Percentiles rank a stretch among this genome's conserved stretches.
These are phyloP conservation scores for Acer yangbiense DNA, from an alignment of 345 rosid genomes.

Conservation along the genomic window DNA sequence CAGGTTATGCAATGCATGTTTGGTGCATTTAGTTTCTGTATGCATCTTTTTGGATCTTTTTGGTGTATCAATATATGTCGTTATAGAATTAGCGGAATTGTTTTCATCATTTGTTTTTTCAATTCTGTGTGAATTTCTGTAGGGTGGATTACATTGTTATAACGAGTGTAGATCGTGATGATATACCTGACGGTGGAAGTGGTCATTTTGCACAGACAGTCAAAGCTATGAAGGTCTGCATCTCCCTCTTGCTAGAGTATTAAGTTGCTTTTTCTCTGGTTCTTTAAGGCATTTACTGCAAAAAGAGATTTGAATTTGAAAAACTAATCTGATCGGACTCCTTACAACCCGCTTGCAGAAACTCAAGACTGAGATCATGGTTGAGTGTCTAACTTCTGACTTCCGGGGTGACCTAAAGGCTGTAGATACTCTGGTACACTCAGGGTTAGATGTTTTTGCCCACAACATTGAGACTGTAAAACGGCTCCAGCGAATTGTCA, in stretches of 20 bases:
- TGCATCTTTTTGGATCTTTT: neutral
- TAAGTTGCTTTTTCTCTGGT: slow-evolving; percentile 4
- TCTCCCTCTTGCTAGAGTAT: neutral
- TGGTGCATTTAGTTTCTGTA: neutral
- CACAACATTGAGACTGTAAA: slow-evolving; percentile 95
- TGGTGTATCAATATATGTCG: neutral
- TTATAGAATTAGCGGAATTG: neutral
- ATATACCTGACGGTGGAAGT: slow-evolving; percentile 97
- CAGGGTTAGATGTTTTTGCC: slow-evolving; percentile 95
- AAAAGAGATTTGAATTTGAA: slow-evolving; percentile 2
- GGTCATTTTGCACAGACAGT: slow-evolving; percentile 97
- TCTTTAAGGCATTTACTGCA: neutral
- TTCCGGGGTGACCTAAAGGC: slow-evolving; percentile 90
- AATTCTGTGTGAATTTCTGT: slow-evolving; percentile 19
- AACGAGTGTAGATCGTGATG: slow-evolving; percentile 98
- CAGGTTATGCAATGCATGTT: no score
- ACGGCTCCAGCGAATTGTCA: slow-evolving; percentile 89
- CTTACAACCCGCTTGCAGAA: slow-evolving; percentile 46
- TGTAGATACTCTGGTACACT: slow-evolving; percentile 71
- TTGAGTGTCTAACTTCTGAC: slow-evolving; percentile 97
- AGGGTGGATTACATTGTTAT: slow-evolving; percentile 98
- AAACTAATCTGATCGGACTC: slow-evolving; percentile 13
- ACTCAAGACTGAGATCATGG: slow-evolving; percentile 90
- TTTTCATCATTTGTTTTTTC: neutral
- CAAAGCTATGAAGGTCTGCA: slow-evolving; percentile 78